Evolutionary conservation across 2,329 filamentous ascomycete genomes (phyloP).

Genomic region (Tolypocladium cylindrosporum): DNA sequence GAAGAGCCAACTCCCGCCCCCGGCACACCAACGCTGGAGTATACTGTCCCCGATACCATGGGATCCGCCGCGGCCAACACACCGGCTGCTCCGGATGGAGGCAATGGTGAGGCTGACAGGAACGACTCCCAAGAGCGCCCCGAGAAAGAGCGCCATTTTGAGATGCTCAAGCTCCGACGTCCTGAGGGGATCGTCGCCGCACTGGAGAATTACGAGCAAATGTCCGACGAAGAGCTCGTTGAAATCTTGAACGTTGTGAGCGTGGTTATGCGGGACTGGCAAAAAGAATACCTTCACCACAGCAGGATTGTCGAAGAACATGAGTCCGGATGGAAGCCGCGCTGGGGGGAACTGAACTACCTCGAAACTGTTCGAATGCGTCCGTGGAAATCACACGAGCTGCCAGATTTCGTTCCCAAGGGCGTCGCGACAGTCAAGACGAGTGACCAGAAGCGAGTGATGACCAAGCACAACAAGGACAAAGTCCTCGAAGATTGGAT

Average conservation of each 20-base stretch:
- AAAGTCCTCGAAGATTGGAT: neutral
- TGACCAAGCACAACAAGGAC: neutral
- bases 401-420: neutral
- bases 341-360: constrained; percentile 36
- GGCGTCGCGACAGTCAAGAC: neutral
- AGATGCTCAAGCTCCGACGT: constrained; percentile 40
- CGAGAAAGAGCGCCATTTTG: constrained; percentile 22
- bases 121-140: constrained; percentile 22
- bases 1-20: constrained; percentile 26
- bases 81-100: constrained; percentile 20
- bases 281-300: constrained; percentile 42
- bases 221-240: constrained; percentile 36
- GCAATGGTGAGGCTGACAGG: constrained; percentile 23
- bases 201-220: constrained; percentile 39
- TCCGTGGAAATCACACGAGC: neutral
- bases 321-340: constrained; percentile 44
- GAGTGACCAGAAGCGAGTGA: neutral
- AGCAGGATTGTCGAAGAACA: constrained; percentile 44
- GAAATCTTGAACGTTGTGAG: constrained; percentile 33
- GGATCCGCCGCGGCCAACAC: constrained; percentile 27
- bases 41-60: constrained; percentile 27
- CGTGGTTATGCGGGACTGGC: constrained; percentile 37
- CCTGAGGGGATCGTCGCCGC: constrained; percentile 36
- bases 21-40: constrained; percentile 27
- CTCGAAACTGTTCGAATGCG: neutral